A percentile compares a stretch with the other conserved stretches of the same genome.
Evolutionary conservation across 148 eudicot species (phyloP).

Genomic region (Spergularia marina): DNA sequence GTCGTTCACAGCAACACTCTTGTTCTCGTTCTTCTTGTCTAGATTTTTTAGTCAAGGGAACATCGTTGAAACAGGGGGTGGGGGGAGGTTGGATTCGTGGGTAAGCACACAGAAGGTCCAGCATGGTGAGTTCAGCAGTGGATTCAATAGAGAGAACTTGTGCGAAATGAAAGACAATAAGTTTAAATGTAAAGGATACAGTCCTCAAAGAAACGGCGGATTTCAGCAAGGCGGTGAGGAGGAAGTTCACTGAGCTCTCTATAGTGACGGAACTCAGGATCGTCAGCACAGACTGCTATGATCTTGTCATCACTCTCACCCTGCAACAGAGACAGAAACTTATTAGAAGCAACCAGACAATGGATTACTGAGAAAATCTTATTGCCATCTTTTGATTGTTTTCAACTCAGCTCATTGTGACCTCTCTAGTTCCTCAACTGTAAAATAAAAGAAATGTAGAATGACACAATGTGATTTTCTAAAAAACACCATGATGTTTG

Average conservation of each 20-base stretch:
- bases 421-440: background rate
- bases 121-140: background rate
- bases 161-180: background rate
- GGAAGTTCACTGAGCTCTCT: conserved; percentile 71
- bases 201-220: conserved; percentile 89
- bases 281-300: conserved; percentile 93
- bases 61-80: background rate
- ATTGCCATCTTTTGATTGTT: background rate
- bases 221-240: conserved; percentile 93
- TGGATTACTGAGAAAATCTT: conserved; percentile 14
- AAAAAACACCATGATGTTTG: background rate
- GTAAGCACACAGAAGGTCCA: background rate
- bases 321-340: conserved; percentile 28
- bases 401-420: background rate
- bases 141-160: background rate
- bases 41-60: conserved; percentile 28
- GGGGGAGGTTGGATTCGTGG: background rate
- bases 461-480: background rate
- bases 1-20: conserved; percentile 76
- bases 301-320: conserved; percentile 95
- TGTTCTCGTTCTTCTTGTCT: conserved; percentile 98
- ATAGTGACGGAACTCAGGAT: conserved; percentile 83
- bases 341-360: background rate
- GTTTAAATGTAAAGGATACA: conserved; percentile 51
- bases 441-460: background rate